Conservation (phyloP, 768 basidiomycete genomes). For the Naganishia antarctica region DNA sequence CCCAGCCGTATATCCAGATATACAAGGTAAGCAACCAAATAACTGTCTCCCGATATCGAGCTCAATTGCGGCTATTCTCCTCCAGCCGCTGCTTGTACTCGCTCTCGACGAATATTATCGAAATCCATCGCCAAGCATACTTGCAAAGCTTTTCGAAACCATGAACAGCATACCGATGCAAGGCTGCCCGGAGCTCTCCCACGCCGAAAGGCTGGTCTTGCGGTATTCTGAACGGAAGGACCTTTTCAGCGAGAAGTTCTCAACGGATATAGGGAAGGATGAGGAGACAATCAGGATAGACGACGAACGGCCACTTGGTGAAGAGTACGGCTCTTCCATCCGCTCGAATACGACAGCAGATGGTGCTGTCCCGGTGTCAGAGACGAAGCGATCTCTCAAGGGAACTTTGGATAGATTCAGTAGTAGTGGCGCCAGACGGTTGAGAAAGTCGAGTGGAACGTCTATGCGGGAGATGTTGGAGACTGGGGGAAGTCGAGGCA, state of each 20-base stretch:
- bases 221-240: slow-evolving; percentile 86
- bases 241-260: slow-evolving; percentile 80
- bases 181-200: slow-evolving; percentile 69
- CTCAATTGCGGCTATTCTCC: not conserved
- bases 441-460: slow-evolving; percentile 23
- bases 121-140: slow-evolving; percentile 80
- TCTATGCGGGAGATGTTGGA: slow-evolving; percentile 17
- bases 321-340: not conserved
- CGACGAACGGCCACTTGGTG: not conserved
- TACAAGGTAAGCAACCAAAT: slow-evolving; percentile 64
- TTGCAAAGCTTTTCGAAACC: slow-evolving; percentile 83
- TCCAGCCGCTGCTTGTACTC: slow-evolving; percentile 81
- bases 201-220: slow-evolving; percentile 81
- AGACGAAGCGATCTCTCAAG: slow-evolving; percentile 21
- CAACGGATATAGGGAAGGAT: not conserved
- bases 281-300: not conserved
- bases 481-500: slow-evolving; percentile 25
- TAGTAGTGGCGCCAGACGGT: slow-evolving; percentile 5
- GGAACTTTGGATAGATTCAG: slow-evolving; percentile 17
- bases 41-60: too few relatives aligned
- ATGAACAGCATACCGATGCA: slow-evolving; percentile 86
- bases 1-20: slow-evolving; percentile 89
- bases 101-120: slow-evolving; percentile 93
- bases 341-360: not conserved
- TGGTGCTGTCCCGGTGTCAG: not conserved